Evolutionary conservation across 2,329 filamentous ascomycete species (phyloP).

Genomic region (Botryotinia calthae): DNA sequence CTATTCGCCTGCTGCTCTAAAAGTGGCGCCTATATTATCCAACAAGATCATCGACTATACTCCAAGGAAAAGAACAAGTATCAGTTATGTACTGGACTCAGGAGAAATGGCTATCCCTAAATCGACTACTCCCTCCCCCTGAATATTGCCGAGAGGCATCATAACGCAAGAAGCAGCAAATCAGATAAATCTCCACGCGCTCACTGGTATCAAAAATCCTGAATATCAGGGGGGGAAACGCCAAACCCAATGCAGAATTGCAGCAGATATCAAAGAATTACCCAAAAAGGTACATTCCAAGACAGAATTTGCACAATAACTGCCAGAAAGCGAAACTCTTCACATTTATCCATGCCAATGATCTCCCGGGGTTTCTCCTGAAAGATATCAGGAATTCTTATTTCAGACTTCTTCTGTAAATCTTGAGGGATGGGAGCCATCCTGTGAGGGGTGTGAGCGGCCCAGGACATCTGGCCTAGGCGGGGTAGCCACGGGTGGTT

Average conservation of each 20-base stretch:
- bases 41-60: constrained; percentile 15
- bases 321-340: constrained; percentile 31
- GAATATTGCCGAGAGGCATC: constrained; percentile 20
- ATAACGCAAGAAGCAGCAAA: constrained; percentile 27
- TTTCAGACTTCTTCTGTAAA: constrained; percentile 48
- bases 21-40: constrained; percentile 20
- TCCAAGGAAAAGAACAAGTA: constrained; percentile 7
- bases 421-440: constrained; percentile 46
- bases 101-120: constrained; percentile 23
- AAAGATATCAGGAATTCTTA: constrained; percentile 26
- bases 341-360: constrained; percentile 28
- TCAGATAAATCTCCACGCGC: constrained; percentile 28
- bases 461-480: constrained; percentile 40
- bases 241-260: constrained; percentile 26
- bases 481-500: constrained; percentile 26
- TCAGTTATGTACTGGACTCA: constrained; percentile 22
- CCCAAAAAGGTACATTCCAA: constrained; percentile 2
- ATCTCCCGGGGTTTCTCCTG: constrained; percentile 12
- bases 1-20: constrained; percentile 24
- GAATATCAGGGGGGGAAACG: constrained; percentile 31
- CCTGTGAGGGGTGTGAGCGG: constrained; percentile 45
- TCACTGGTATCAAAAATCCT: constrained; percentile 29
- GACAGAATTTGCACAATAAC: constrained; percentile 23
- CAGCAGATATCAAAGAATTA: constrained; percentile 26
- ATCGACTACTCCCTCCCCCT: constrained; percentile 8